These are phyloP conservation scores for Phylloporus rhodoxanthus DNA, from an alignment of 768 basidiomycete genomes.

Conservation along the genomic window DNA sequence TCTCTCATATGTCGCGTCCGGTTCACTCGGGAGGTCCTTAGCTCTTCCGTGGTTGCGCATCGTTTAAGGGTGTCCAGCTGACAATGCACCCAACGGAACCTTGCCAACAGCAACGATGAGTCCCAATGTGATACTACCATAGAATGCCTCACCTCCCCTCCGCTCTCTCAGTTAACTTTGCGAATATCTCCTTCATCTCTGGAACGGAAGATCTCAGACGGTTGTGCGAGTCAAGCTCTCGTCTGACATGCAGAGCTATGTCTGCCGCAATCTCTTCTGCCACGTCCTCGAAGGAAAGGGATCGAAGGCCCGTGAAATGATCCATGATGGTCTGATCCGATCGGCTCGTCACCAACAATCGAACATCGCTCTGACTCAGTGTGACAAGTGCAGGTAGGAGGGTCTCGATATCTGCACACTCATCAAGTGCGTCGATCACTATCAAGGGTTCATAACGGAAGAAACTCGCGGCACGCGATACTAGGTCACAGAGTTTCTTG, in stretches of 20 bases:
- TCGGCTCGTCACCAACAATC: slow-evolving; percentile 1
- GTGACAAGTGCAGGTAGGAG: not conserved
- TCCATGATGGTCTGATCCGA: not conserved
- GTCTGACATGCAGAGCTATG: not conserved
- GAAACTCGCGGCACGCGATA: not conserved
- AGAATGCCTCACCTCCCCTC: not conserved
- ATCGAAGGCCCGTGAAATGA: not conserved
- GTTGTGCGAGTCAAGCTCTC: not conserved
- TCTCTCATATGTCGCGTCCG: slow-evolving; percentile 4
- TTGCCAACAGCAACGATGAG: not conserved
- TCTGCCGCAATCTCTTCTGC: not conserved
- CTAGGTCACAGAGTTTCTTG: not conserved
- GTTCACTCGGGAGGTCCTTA: not conserved
- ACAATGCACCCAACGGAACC: slow-evolving; percentile 7
- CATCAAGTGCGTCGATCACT: slow-evolving; percentile 11
- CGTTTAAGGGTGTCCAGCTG: slow-evolving; percentile 1
- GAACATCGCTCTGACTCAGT: not conserved
- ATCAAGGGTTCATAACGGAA: slow-evolving; percentile 2
- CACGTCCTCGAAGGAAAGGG: not conserved
- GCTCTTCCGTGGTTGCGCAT: not conserved
- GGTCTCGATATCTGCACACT: slow-evolving; percentile 1
- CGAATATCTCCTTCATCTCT: not conserved
- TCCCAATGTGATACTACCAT: rapidly evolving
- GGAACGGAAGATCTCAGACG: not conserved
- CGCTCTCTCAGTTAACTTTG: not conserved